A percentile compares a stretch with the other conserved stretches of the same genome.
These are phyloP conservation scores for Zygosaccharomyces rouxii DNA, from an alignment of 805 yeast genomes.

Conservation along the genomic window DNA sequence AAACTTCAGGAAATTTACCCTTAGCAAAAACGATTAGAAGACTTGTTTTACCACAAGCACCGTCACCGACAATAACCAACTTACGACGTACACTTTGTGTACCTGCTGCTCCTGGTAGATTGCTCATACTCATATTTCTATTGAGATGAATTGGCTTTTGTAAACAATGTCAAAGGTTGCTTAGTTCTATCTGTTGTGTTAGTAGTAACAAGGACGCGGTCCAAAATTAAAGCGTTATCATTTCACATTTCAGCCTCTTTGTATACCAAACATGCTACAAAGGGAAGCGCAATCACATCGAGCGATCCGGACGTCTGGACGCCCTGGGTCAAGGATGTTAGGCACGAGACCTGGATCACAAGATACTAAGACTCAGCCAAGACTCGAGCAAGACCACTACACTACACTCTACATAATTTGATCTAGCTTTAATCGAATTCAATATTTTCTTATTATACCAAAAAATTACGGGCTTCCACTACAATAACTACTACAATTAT, in stretches of 20 bases:
- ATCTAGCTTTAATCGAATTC: too few relatives aligned
- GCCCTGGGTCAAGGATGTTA: too few relatives aligned
- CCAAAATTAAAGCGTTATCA: not conserved
- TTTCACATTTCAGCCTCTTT: not conserved
- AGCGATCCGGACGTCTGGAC: too few relatives aligned
- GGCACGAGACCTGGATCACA: too few relatives aligned
- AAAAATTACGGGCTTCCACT: too few relatives aligned
- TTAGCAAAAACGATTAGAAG: conserved; percentile 77
- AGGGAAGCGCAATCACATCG: not conserved
- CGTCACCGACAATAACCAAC: conserved; percentile 92
- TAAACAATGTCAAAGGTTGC: not conserved
- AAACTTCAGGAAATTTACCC: conserved; percentile 89
- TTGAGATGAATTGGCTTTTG: conserved; percentile 5
- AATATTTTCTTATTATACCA: too few relatives aligned
- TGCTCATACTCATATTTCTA: conserved; percentile 10
- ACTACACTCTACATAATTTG: too few relatives aligned
- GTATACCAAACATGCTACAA: not conserved
- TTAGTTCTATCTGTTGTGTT: not conserved
- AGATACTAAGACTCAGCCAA: too few relatives aligned
- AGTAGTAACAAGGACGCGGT: not conserved
- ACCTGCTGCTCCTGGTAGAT: conserved; percentile 19
- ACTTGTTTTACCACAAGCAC: conserved; percentile 96
- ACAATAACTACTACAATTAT: too few relatives aligned
- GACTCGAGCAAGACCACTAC: too few relatives aligned
- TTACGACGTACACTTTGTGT: conserved; percentile 48